Evolutionary conservation across 805 yeast species (phyloP), one percentile per base, ranked within the genome.

Genomic region (Spathaspora arborariae): DNA sequence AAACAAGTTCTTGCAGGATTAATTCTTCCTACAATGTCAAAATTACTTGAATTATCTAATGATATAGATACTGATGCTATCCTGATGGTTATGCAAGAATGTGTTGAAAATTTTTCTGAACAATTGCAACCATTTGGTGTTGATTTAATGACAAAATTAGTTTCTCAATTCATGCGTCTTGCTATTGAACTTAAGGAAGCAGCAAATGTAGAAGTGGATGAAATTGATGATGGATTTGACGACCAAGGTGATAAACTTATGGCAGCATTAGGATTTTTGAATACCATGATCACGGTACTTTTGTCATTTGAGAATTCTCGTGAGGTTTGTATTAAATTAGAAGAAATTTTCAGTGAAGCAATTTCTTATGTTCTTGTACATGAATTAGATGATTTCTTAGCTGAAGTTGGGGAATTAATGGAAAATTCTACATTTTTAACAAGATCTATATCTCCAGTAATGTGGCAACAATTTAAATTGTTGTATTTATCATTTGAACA

Each of bases 41-140:
- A 79, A 53, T 70, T 94, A 47, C 71, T 92, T 53, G 78, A 76
- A 8, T 67, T 92, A 40, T 83, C 96, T 3, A 84, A 88, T 58
- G 82, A 83, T 48, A 81, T 91, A 53, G 99, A 92, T 57, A 82
- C 85, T 48, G 99, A 94, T 59, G 79, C 90, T 1, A 77, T 94
- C 22, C 81, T 96, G 19, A 86, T 85, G 20, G 96, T 92, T 5
- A 89, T 92, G 85, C 98, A 92, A 71, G 97, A 91, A 57, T 85
- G 94, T 61, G 97, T 92, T 24, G 97, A 91, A 59, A 81, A 79
- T 48, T 94, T 85, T 65, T 78, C 96, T 4, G 87, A 84, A 53
- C 95, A 92, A 64, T 74, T 92, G 55, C 94, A 66, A 46, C 98
- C 99, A 15, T 92, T 88, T 63, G 92, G 96, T 34, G 59, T 60